phyloP scores from a whole-genome alignment of 2,329 filamentous ascomycete species.

The Xylogone sp. region DNA sequence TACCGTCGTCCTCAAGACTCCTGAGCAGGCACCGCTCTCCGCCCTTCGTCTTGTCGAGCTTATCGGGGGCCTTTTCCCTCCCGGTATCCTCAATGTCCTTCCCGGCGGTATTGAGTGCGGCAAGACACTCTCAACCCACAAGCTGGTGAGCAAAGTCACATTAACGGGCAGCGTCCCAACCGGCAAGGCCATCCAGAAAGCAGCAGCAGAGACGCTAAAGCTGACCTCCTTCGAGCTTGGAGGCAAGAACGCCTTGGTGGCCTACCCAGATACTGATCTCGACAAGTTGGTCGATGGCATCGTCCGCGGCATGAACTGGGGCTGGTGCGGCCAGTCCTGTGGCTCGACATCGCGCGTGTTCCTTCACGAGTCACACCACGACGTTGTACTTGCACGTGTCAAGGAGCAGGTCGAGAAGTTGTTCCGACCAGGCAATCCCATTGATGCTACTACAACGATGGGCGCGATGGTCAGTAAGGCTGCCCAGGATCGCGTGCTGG shows the following conservation, averaged over 20 bases:
- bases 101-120: slow-evolving; percentile 29
- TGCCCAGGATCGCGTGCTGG: slow-evolving; percentile 64
- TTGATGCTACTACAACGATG: slow-evolving; percentile 62
- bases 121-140: slow-evolving; percentile 30
- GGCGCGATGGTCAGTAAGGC: slow-evolving; percentile 66
- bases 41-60: slow-evolving; percentile 60
- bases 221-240: slow-evolving; percentile 61
- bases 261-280: slow-evolving; percentile 59
- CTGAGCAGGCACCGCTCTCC: slow-evolving; percentile 60
- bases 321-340: slow-evolving; percentile 56
- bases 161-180: slow-evolving; percentile 34
- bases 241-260: slow-evolving; percentile 57
- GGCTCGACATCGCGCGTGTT: slow-evolving; percentile 57
- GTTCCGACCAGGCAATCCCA: slow-evolving; percentile 63
- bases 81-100: slow-evolving; percentile 34
- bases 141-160: slow-evolving; percentile 32
- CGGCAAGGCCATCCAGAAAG: slow-evolving; percentile 44
- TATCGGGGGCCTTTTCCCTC: slow-evolving; percentile 57
- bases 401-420: slow-evolving; percentile 50
- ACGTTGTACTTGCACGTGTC: slow-evolving; percentile 59
- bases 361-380: slow-evolving; percentile 53
- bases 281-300: slow-evolving; percentile 64
- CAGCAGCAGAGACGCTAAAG: slow-evolving; percentile 55
- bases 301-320: slow-evolving; percentile 45
- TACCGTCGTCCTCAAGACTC: slow-evolving; percentile 56